phyloP scores from a whole-genome alignment of 257 asterid species.

The Solanum verrucosum region DNA sequence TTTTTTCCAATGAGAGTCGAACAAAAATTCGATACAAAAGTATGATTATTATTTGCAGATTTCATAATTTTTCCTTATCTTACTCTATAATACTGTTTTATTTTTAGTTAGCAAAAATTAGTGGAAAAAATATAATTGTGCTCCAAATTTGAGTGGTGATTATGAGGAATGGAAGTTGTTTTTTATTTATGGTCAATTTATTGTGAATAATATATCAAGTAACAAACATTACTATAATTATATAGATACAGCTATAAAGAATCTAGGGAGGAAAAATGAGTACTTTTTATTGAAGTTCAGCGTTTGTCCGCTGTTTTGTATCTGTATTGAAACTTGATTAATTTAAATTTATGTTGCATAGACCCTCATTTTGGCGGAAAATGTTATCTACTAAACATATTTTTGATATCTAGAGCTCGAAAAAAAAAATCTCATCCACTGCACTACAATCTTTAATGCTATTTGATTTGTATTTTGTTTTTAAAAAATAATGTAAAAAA shows the following conservation, averaged over 20 bases:
- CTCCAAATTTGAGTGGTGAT: not conserved
- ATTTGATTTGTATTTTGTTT: not conserved
- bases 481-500: not conserved
- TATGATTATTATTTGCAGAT: not conserved
- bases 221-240: not conserved
- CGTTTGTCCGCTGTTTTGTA: rapidly evolving
- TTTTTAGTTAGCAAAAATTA: not conserved
- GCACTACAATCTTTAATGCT: not conserved
- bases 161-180: not conserved
- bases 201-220: not conserved
- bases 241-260: not conserved
- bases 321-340: not conserved
- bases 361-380: rapidly evolving
- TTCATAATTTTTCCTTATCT: not conserved
- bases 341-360: rapidly evolving
- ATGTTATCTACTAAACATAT: rapidly evolving
- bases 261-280: not conserved
- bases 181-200: not conserved
- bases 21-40: not conserved
- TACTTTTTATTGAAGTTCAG: not conserved
- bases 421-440: not conserved
- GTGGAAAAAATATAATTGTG: not conserved
- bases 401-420: not conserved
- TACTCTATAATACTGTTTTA: not conserved
- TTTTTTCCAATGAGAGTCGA: not conserved